Evolutionary conservation across 139 green algal species (phyloP).

Genomic region (Chlamydomonas applanata): DNA sequence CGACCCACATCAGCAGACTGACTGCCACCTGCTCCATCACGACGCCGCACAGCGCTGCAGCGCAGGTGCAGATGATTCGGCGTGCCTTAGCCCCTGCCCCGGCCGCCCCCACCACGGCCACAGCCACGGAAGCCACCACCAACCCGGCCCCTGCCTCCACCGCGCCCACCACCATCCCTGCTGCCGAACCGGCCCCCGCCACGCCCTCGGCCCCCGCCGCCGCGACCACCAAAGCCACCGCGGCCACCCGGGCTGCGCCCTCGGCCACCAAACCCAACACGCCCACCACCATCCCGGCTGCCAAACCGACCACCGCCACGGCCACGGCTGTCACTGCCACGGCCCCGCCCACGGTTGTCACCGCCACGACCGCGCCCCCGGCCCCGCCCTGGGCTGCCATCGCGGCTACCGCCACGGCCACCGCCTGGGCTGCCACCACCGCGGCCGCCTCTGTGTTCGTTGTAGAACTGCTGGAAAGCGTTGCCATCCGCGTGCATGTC

Average conservation of each 20-base stretch:
- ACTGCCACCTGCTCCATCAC: background rate
- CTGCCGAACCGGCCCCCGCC: background rate
- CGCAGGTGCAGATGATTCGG: too few relatives aligned
- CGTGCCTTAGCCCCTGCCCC: too few relatives aligned
- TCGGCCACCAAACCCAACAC: too few relatives aligned
- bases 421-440: slow-evolving; percentile 17
- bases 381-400: background rate
- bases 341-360: background rate
- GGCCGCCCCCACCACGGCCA: background rate
- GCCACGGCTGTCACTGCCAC: background rate
- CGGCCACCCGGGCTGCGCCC: slow-evolving; percentile 2
- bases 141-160: background rate
- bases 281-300: too few relatives aligned
- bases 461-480: slow-evolving; percentile 12
- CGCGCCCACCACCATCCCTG: background rate
- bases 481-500: slow-evolving; percentile 25
- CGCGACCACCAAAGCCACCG: background rate
- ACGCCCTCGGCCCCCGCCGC: background rate
- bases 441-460: slow-evolving; percentile 6
- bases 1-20: too few relatives aligned
- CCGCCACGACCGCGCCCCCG: background rate
- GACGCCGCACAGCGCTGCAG: too few relatives aligned
- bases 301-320: too few relatives aligned
- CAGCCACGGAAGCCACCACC: background rate
- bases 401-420: background rate